Percentiles rank a stretch among this genome's conserved stretches.
These are phyloP conservation scores for Neopestalotiopsis sp. DNA, from an alignment of 2,329 filamentous ascomycete genomes.

Conservation along the genomic window DNA sequence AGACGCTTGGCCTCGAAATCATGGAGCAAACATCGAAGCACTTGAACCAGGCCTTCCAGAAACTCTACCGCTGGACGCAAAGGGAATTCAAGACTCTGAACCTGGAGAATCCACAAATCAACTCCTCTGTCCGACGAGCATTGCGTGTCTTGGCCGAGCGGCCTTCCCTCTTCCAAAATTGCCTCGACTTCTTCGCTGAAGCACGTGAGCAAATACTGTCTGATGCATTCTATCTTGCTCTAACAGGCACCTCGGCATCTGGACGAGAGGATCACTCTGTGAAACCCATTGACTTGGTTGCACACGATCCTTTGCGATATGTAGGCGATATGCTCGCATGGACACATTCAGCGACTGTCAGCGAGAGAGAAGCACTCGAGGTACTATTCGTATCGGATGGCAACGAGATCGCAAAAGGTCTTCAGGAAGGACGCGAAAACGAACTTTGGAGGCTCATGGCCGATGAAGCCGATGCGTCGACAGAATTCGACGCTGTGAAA, in stretches of 20 bases:
- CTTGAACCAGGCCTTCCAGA: slow-evolving; percentile 90
- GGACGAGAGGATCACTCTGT: slow-evolving; percentile 65
- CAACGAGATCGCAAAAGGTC: slow-evolving; percentile 82
- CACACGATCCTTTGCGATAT: slow-evolving; percentile 90
- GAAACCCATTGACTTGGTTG: slow-evolving; percentile 93
- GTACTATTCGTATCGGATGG: slow-evolving; percentile 90
- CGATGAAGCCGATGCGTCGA: slow-evolving; percentile 57
- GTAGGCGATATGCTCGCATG: slow-evolving; percentile 97
- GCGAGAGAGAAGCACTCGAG: slow-evolving; percentile 90
- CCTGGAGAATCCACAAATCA: slow-evolving; percentile 92
- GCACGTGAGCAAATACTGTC: slow-evolving; percentile 86
- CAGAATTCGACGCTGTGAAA: slow-evolving; percentile 78
- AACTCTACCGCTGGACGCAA: slow-evolving; percentile 94
- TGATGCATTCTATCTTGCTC: slow-evolving; percentile 85
- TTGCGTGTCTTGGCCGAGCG: slow-evolving; percentile 87
- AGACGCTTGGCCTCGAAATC: slow-evolving; percentile 85
- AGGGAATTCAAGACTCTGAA: slow-evolving; percentile 91
- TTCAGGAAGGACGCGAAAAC: slow-evolving; percentile 79
- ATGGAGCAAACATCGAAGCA: slow-evolving; percentile 90
- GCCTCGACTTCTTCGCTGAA: slow-evolving; percentile 91
- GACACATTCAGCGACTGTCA: slow-evolving; percentile 92
- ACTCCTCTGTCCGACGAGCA: slow-evolving; percentile 80
- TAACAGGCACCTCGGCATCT: slow-evolving; percentile 73
- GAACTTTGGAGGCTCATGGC: slow-evolving; percentile 79
- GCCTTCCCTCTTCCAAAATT: slow-evolving; percentile 90